phyloP scores from a whole-genome alignment of 305 asterid species.

The Euphrasia arctica region DNA sequence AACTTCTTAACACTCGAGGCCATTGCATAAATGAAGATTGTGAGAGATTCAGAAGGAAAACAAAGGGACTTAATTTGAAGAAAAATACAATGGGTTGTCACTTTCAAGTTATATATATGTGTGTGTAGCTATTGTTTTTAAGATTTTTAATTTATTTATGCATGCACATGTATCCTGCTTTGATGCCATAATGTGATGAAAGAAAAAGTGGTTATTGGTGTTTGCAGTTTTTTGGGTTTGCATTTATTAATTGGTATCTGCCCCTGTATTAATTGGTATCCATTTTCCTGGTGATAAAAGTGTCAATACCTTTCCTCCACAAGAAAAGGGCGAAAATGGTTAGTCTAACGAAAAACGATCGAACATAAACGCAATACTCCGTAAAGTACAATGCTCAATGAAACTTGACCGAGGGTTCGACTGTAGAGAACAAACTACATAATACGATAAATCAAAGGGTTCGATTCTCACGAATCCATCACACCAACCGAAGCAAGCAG shows the following conservation, averaged over 20 bases:
- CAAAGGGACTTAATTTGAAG: not conserved
- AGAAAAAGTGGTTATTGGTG: conserved; percentile 6
- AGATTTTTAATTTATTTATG: not conserved
- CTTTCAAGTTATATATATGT: not conserved
- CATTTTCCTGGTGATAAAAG: conserved; percentile 13
- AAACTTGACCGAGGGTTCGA: not conserved
- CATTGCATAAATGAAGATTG: conserved; percentile 4
- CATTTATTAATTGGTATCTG: conserved; percentile 18
- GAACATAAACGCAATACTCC: not conserved
- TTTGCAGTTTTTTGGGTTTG: conserved; percentile 1
- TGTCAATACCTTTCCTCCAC: not conserved
- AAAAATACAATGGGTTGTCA: not conserved
- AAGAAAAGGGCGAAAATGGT: no score
- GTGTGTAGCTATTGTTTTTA: not conserved
- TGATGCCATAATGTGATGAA: not conserved
- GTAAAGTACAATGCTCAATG: not conserved
- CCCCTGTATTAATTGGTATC: conserved; percentile 6
- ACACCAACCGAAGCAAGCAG: not conserved
- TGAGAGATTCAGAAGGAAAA: not conserved
- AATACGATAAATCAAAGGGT: not conserved
- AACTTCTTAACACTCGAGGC: conserved; percentile 24
- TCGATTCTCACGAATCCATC: not conserved
- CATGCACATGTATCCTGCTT: conserved; percentile 15
- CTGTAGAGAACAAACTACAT: not conserved
- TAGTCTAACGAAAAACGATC: not conserved